Evolutionary conservation across 2,329 filamentous ascomycete genomes (phyloP).

Genomic region (Colletotrichum lupini): DNA sequence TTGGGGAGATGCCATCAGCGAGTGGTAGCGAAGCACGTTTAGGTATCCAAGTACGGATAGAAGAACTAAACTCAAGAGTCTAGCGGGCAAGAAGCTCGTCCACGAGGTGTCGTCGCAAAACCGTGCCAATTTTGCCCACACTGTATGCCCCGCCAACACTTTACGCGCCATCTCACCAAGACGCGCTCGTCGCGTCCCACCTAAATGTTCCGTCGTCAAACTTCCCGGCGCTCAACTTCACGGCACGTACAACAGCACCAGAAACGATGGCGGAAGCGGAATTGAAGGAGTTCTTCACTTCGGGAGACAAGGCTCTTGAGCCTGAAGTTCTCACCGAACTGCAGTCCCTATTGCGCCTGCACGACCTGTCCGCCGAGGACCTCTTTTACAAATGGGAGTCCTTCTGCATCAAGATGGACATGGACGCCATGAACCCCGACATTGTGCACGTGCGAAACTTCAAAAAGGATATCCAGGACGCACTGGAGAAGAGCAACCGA

Average conservation of each 20-base stretch:
- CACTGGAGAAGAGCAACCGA: constrained; percentile 80
- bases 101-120: not conserved
- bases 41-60: not conserved
- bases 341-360: constrained; percentile 85
- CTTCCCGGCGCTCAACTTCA: constrained; percentile 12
- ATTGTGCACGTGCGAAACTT: constrained; percentile 80
- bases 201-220: not conserved
- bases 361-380: constrained; percentile 84
- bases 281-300: constrained; percentile 64
- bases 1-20: too few species aligned
- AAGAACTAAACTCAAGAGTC: not conserved
- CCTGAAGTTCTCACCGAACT: constrained; percentile 85
- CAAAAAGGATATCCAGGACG: constrained; percentile 88
- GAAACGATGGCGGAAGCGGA: constrained; percentile 43
- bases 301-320: constrained; percentile 69
- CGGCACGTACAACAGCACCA: not conserved
- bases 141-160: constrained; percentile 24
- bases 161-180: constrained; percentile 21
- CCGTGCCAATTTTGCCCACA: not conserved
- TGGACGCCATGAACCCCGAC: constrained; percentile 78
- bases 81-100: too few species aligned
- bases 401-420: constrained; percentile 94
- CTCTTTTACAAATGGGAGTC: constrained; percentile 99
- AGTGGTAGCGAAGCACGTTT: not conserved
- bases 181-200: constrained; percentile 24